Base-by-base conservation (phyloP, 176 grass and related monocot genomes). In the Musa schizocarpa region DNA sequence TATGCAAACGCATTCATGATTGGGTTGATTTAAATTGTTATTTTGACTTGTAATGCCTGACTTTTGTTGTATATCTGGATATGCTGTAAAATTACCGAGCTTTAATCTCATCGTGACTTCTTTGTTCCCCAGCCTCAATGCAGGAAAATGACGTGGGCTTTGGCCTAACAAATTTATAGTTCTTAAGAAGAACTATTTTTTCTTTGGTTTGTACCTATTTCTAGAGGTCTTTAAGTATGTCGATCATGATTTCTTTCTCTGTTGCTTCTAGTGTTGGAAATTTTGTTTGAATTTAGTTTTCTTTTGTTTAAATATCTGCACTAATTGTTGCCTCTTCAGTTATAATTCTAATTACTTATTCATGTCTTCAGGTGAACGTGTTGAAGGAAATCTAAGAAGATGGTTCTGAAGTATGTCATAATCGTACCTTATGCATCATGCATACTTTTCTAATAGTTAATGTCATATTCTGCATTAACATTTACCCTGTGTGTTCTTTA, bases 391-490 rank as follows among this genome's bases (percentile, higher is more conserved):
- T 13, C 13, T 13, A 20, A 26, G 26, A 65, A 65, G 63, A 65
- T 65, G 63, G 63, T 65, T 65, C 22, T 65, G 9, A 65, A 65
- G 63, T 65, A 26, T 65, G 63, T 65, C 63, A 65, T 24, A 21
- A 27, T 65, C 11, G 1, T 65, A 27, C 10, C 22, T 13, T 23
- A 65, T 65, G 23, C 8, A 65, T 65, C 21, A 3, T 65, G 3
- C 63, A 65, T 27, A 26, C 4, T 4, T 43, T 43, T 43, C 34
- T 43, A 43, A 43, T 43, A 43, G 34, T 5, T 43, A 43, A 43
- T 43, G 34, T 6, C 34, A 43, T 43, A 43, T 43, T 6, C 63
- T 65, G 5, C 0, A 6, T 65, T 29, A n/a, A 61, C 63, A 43
- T 65, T 65, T 1, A 13, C 63, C 11, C 0, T 29, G 20, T 11